These are phyloP conservation scores for Collybia sp. DNA, from an alignment of 768 basidiomycete genomes.

Conservation along the genomic window DNA sequence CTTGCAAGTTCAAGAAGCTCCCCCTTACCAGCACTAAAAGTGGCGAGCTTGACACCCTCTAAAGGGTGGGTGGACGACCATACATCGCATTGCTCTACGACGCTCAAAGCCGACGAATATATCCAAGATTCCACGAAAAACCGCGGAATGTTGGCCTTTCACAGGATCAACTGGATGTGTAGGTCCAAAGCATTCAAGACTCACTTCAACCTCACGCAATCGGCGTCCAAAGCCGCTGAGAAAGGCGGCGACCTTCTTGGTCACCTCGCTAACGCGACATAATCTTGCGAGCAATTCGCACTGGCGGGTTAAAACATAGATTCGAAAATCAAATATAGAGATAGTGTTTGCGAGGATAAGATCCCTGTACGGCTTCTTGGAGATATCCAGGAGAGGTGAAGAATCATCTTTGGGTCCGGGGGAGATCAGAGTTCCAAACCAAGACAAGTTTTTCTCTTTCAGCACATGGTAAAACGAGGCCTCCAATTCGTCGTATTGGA, in stretches of 20 bases:
- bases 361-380: slow-evolving; percentile 84
- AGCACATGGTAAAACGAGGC: slow-evolving; percentile 70
- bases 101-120: slow-evolving; percentile 83
- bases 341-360: slow-evolving; percentile 88
- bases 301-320: slow-evolving; percentile 86
- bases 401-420: slow-evolving; percentile 72
- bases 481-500: slow-evolving; percentile 91
- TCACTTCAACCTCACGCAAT: slow-evolving; percentile 72
- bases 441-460: slow-evolving; percentile 80
- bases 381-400: slow-evolving; percentile 68
- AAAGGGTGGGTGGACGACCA: slow-evolving; percentile 56
- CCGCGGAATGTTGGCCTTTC: slow-evolving; percentile 46
- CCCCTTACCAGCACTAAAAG: slow-evolving; percentile 76
- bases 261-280: slow-evolving; percentile 65
- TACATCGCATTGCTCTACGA: slow-evolving; percentile 71
- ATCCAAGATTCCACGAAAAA: slow-evolving; percentile 93
- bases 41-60: slow-evolving; percentile 39
- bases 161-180: slow-evolving; percentile 6
- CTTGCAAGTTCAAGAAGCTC: slow-evolving; percentile 88
- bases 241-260: slow-evolving; percentile 68
- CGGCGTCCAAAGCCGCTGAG: slow-evolving; percentile 72
- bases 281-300: slow-evolving; percentile 70
- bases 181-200: slow-evolving; percentile 27
- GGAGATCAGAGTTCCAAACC: slow-evolving; percentile 86
- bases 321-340: slow-evolving; percentile 89